A percentile compares a stretch with the other conserved stretches of the same genome.
Evolutionary conservation across 176 grass and related monocot species (phyloP).

Genomic region (Hyparrhenia diplandra): DNA sequence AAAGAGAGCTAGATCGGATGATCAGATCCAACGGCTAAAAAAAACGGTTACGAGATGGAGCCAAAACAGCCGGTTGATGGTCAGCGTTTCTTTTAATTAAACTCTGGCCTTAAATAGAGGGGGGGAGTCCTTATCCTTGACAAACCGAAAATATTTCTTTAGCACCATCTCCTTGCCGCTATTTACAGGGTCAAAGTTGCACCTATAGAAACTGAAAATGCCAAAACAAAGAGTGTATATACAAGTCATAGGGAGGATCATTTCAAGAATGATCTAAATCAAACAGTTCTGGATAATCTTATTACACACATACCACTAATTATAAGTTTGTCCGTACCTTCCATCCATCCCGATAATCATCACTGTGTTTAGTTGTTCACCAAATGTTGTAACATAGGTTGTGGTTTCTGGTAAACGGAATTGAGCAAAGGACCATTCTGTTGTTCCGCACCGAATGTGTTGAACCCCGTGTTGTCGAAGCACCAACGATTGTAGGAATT

Average conservation of each 20-base stretch:
- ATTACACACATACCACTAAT: too few species aligned
- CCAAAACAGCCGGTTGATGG: too few species aligned
- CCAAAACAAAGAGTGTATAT: not conserved
- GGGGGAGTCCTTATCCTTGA: slow-evolving; percentile 27
- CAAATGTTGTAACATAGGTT: slow-evolving; percentile 57
- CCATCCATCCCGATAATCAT: slow-evolving; percentile 72
- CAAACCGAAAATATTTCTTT: slow-evolving; percentile 45
- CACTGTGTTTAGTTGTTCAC: slow-evolving; percentile 51
- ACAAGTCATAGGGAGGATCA: not conserved
- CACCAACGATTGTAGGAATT: too few species aligned
- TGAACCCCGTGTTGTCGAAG: too few species aligned
- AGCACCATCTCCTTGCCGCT: slow-evolving; percentile 56
- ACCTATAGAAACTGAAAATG: slow-evolving; percentile 61
- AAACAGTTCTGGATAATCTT: not conserved
- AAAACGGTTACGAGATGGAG: too few species aligned
- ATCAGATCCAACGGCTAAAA: too few species aligned
- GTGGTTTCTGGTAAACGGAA: slow-evolving; percentile 65
- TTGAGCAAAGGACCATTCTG: slow-evolving; percentile 82
- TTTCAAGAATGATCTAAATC: not conserved
- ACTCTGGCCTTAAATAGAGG: not conserved
- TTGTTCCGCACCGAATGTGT: too few species aligned
- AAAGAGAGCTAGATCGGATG: too few species aligned
- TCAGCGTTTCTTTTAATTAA: too few species aligned
- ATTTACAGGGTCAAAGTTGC: slow-evolving; percentile 59
- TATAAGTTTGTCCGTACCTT: slow-evolving; percentile 39